Percentiles rank a stretch among this genome's conserved stretches.
These are phyloP conservation scores for Aspergillus diversus DNA, from an alignment of 495 filamentous ascomycete species.

Conservation along the genomic window DNA sequence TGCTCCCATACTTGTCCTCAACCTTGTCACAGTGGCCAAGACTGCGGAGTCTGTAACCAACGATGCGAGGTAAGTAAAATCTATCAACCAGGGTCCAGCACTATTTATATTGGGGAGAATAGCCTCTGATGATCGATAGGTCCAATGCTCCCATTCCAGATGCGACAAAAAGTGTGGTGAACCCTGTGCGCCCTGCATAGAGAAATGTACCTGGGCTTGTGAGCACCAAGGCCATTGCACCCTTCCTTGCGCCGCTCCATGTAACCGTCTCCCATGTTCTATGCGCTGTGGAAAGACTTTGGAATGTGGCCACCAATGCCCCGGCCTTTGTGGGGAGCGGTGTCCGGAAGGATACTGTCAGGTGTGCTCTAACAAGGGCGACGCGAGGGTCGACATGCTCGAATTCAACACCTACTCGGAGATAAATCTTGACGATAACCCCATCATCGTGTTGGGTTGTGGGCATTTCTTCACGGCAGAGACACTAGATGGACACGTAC, in stretches of 20 bases:
- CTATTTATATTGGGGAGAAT: constrained; percentile 53
- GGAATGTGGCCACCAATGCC: constrained; percentile 69
- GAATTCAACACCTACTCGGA: constrained; percentile 60
- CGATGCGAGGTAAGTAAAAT: constrained; percentile 44
- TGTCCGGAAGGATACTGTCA: constrained; percentile 66
- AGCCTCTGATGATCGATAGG: constrained; percentile 50
- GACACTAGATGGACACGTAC: constrained; percentile 67
- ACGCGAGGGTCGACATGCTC: constrained; percentile 49
- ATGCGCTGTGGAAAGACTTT: constrained; percentile 60
- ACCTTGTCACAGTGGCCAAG: constrained; percentile 28
- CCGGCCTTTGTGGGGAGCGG: constrained; percentile 66
- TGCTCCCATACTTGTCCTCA: constrained; percentile 60
- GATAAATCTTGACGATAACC: constrained; percentile 59
- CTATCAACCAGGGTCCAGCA: no score
- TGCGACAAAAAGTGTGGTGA: constrained; percentile 63
- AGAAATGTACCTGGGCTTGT: constrained; percentile 58
- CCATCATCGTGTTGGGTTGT: constrained; percentile 62
- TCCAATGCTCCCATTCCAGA: constrained; percentile 62
- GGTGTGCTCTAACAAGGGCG: constrained; percentile 42
- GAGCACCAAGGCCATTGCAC: constrained; percentile 58
- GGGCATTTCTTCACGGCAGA: constrained; percentile 54
- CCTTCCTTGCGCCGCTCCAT: constrained; percentile 66
- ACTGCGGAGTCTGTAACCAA: constrained; percentile 35
- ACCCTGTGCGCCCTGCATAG: constrained; percentile 68
- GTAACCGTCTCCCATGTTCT: constrained; percentile 68